These are phyloP conservation scores for Torrubiella hemipterigena DNA, from an alignment of 2,329 filamentous ascomycete genomes.

Conservation along the genomic window DNA sequence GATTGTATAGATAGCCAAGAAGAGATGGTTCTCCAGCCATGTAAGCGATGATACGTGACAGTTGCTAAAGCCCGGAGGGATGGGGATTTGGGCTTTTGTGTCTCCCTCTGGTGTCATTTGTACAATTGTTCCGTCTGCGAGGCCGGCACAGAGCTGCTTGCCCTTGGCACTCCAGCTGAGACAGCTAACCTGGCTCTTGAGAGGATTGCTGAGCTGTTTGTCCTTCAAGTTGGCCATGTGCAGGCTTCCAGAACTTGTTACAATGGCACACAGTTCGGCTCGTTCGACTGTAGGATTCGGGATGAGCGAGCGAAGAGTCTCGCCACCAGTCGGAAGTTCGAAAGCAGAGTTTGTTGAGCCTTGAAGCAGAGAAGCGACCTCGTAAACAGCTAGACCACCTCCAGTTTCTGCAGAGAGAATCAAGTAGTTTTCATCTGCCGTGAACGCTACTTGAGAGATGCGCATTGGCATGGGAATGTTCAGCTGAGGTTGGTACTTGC, in stretches of 20 bases:
- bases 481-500: slow-evolving; percentile 61
- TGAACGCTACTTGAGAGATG: slow-evolving; percentile 83
- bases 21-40: slow-evolving; percentile 83
- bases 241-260: slow-evolving; percentile 71
- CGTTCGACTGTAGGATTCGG: slow-evolving; percentile 70
- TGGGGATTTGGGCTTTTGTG: slow-evolving; percentile 66
- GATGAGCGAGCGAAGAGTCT: slow-evolving; percentile 58
- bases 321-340: slow-evolving; percentile 65
- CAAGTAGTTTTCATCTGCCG: slow-evolving; percentile 75
- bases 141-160: slow-evolving; percentile 82
- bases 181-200: slow-evolving; percentile 69
- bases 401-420: slow-evolving; percentile 72
- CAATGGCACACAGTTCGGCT: slow-evolving; percentile 65
- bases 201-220: slow-evolving; percentile 45
- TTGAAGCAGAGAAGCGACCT: slow-evolving; percentile 55
- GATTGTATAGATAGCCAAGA: slow-evolving; percentile 65
- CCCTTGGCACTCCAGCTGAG: slow-evolving; percentile 86
- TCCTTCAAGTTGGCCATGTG: slow-evolving; percentile 72
- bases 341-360: slow-evolving; percentile 57
- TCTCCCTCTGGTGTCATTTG: slow-evolving; percentile 78
- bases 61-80: slow-evolving; percentile 54
- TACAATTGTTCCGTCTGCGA: slow-evolving; percentile 64
- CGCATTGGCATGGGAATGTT: slow-evolving; percentile 61
- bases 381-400: slow-evolving; percentile 74
- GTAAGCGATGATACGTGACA: slow-evolving; percentile 68